Evolutionary conservation across 2,329 filamentous ascomycete genomes (phyloP), one percentile per base, ranked within the genome.

Genomic region (Dissoconium aciculare): DNA sequence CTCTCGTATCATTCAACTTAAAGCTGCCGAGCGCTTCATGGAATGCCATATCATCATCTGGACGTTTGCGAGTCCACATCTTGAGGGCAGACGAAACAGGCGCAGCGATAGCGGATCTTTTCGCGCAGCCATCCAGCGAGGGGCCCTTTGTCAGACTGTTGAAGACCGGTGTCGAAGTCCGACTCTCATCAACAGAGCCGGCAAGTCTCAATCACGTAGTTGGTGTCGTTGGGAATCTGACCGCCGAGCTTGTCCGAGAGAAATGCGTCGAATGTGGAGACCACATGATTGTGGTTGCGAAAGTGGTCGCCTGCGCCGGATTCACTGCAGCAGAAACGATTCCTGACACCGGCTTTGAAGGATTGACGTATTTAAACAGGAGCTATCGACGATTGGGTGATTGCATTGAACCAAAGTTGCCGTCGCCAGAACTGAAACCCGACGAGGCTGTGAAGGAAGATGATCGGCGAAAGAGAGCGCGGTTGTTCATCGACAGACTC

Each of bases 1-100:
- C 71, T 0, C 57, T 69, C n/a, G 57, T 75, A 15, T 70, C 67
- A 1, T 75, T 76, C 59, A 76, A 75, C 38, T 59, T 75, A 33
- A 64, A 63, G 30, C 42, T 60, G 2, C 67, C 68, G 2, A 74
- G 69, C 1, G 57, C 63, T 21, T 73, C 69, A 0, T 59, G 69
- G 28, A 56, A 62, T 31, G 67, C 67, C 5, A 65, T 75, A 5
- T 42, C 50, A 25, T 38, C 40, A 1, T 43, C 42, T 3, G 47
- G 52, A 3, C 44, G 54, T 0, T 66, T 75, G 38, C 56, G 59
- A 5, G 58, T 70, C 1, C 64, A 71, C 41, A 49, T 72, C n/a
- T 55, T 71, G 2, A 34, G 38, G 3, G 46, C 49, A 14, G 38
- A 44, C 2, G 15, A 34, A 3, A 24, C 35, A 15, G 55, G 54